Evolutionary conservation across 306 rosid species (phyloP).

Genomic region (Crataegus laevigata): DNA sequence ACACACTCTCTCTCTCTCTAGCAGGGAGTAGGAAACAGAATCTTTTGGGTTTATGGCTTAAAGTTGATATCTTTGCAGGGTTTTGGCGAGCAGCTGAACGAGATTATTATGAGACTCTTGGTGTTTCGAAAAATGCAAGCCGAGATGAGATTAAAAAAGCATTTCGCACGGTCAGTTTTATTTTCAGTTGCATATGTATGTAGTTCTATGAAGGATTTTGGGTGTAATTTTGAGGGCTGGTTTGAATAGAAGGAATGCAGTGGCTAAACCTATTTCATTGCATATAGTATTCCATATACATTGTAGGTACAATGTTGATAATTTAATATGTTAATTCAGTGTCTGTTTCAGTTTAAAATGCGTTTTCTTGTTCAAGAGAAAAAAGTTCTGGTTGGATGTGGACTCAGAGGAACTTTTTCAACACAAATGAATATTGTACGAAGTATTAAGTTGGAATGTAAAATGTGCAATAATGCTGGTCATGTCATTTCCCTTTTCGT

Average conservation of each 20-base stretch:
- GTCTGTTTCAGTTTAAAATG: not conserved
- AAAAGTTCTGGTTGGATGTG: not conserved
- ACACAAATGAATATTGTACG: not conserved
- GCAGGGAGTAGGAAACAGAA: not conserved
- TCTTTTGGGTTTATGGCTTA: not conserved
- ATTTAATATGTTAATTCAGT: not conserved
- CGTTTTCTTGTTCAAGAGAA: not conserved
- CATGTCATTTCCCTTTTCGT: not conserved
- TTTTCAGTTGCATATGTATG: not conserved
- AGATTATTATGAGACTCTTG: conserved; percentile 66
- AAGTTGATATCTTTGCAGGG: conserved; percentile 18
- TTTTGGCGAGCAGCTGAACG: conserved; percentile 35
- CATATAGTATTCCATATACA: not conserved
- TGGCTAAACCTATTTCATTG: not conserved
- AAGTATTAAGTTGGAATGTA: not conserved
- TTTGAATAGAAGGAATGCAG: not conserved
- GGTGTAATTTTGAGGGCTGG: not conserved
- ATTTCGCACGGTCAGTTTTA: conserved; percentile 55
- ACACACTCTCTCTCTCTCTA: not conserved
- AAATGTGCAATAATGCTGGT: not conserved
- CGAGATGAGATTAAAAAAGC: conserved; percentile 75
- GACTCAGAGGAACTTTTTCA: not conserved
- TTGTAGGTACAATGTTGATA: not conserved
- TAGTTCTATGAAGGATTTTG: not conserved
- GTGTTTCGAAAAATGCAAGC: conserved; percentile 56